Evolutionary conservation across 1,284 basidiomycete species (phyloP).

Genomic region (Volvariella volvacea): DNA sequence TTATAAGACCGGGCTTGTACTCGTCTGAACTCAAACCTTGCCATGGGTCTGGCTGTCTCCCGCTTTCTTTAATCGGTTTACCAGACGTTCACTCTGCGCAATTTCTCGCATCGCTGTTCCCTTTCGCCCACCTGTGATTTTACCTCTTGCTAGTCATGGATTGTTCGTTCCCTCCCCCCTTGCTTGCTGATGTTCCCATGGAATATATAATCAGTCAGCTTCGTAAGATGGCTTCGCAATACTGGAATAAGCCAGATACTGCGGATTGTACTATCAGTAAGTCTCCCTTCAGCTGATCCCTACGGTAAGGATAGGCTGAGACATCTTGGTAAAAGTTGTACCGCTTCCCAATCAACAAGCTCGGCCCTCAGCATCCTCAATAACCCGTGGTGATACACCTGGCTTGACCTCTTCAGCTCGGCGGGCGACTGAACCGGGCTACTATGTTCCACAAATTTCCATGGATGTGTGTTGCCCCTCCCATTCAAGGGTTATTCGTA

Average conservation of each 20-base stretch:
- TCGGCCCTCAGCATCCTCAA: constrained; percentile 15
- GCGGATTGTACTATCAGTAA: constrained; percentile 69
- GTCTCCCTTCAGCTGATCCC: constrained; percentile 17
- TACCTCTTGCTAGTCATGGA: background rate
- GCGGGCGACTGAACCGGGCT: constrained; percentile 46
- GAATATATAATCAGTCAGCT: constrained; percentile 68
- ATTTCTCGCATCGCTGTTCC: constrained; percentile 22
- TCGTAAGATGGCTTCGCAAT: constrained; percentile 53
- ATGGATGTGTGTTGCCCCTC: constrained; percentile 43
- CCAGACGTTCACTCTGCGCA: constrained; percentile 3
- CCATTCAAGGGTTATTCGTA: constrained; percentile 8
- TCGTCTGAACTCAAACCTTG: constrained; percentile 25
- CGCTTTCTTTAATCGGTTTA: background rate
- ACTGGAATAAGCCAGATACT: constrained; percentile 67
- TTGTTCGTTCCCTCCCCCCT: constrained; percentile 51
- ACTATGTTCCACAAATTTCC: constrained; percentile 46
- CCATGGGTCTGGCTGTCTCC: constrained; percentile 31
- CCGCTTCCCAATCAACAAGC: constrained; percentile 15
- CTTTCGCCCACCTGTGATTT: constrained; percentile 29
- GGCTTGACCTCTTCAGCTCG: constrained; percentile 31
- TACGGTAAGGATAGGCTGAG: background rate
- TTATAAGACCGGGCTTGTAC: constrained; percentile 24
- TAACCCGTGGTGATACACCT: constrained; percentile 16
- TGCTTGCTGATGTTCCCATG: constrained; percentile 54
- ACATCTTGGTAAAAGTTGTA: constrained; percentile 10